Evolutionary conservation across 2,329 filamentous ascomycete species (phyloP), one percentile per base, ranked within the genome.

Genomic region (Monosporascus sp.): DNA sequence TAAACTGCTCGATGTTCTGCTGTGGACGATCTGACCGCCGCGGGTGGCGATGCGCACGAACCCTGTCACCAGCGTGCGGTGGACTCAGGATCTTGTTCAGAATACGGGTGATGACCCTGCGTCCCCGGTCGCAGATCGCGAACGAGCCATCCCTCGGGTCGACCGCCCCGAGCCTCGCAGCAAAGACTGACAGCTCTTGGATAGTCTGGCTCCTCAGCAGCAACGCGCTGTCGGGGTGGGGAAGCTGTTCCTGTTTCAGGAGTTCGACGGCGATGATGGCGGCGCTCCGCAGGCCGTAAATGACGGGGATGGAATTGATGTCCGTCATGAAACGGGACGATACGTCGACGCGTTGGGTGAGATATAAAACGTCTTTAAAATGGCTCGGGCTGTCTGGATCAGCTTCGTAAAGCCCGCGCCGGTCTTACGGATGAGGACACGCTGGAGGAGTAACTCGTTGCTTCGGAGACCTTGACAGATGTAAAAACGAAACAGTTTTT

Each of bases 191-290:
- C 15, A 71, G 56, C 49, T 70, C 65, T 54, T 70, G 68, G 20
- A 71, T 71, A 5, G 69, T 71, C 49, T 67, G 65, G 50, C 68
- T 71, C 24, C 68, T 61, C 17, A 67, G 67, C 20, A 71, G 51
- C 39, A 67, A 57, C n/a, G 66, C 65, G n/a, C 64, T 58, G 54
- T 62, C 64, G 7, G 67, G 67, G 49, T 68, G 66, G n/a, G 64
- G 62, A 5, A 64, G 60, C 53, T 67, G 66, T 50, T 71, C 68
- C 55, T 70, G 68, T 51, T 67, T 67, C 31, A 71, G 56, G 47
- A 71, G 54, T 55, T 71, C 69, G 25, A 70, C 64, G 17, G 68
- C 68, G 36, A 71, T 62, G 38, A 71, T 67, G 5, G 66, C 65
- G 1, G 66, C 68, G 56, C 68, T 65, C 5, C 69, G 60, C 48